Percentiles rank a stretch among this genome's conserved stretches.
Conservation (phyloP, 805 yeast species). For the Saccharomycopsis sp. region DNA sequence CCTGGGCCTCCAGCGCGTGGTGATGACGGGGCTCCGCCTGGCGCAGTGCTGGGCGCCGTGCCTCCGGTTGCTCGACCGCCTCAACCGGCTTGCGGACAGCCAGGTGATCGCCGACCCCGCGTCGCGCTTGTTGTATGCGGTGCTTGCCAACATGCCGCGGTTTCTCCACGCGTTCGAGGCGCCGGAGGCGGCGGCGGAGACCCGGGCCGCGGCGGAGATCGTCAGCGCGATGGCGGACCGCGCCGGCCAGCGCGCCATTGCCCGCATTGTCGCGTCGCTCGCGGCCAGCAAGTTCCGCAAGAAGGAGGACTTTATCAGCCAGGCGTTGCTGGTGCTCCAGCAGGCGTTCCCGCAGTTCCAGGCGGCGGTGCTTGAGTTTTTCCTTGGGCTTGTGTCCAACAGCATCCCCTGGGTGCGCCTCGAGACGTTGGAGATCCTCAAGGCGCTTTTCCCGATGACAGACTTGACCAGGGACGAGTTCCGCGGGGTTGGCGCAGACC, state of each 20-base stretch:
- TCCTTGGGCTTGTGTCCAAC: conserved; percentile 76
- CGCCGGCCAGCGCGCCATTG: conserved; percentile 48
- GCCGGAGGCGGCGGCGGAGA: conserved; percentile 43
- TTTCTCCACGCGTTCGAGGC: conserved; percentile 73
- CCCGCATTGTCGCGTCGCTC: conserved; percentile 70
- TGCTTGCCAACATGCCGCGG: conserved; percentile 76
- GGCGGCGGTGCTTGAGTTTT: conserved; percentile 65
- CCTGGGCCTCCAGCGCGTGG: conserved; percentile 76
- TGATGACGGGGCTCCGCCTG: conserved; percentile 79
- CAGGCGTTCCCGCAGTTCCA: conserved; percentile 69
- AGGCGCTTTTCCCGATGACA: conserved; percentile 66
- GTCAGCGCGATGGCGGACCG: conserved; percentile 56
- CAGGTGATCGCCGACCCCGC: conserved; percentile 66
- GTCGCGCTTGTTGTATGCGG: conserved; percentile 60
- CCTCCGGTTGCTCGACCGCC: conserved; percentile 61
- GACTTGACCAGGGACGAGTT: conserved; percentile 75
- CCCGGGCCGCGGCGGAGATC: conserved; percentile 45
- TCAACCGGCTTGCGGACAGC: conserved; percentile 61
- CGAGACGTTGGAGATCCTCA: conserved; percentile 72
- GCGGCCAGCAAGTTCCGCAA: conserved; percentile 77
- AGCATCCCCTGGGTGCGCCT: conserved; percentile 68
- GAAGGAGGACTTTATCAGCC: conserved; percentile 83
- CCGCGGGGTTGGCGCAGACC: conserved; percentile 87
- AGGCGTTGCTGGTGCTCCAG: conserved; percentile 65
- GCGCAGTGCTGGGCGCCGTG: conserved; percentile 74